These are phyloP conservation scores for Fraxinus velutina DNA, from an alignment of 305 asterid genomes.

Conservation along the genomic window DNA sequence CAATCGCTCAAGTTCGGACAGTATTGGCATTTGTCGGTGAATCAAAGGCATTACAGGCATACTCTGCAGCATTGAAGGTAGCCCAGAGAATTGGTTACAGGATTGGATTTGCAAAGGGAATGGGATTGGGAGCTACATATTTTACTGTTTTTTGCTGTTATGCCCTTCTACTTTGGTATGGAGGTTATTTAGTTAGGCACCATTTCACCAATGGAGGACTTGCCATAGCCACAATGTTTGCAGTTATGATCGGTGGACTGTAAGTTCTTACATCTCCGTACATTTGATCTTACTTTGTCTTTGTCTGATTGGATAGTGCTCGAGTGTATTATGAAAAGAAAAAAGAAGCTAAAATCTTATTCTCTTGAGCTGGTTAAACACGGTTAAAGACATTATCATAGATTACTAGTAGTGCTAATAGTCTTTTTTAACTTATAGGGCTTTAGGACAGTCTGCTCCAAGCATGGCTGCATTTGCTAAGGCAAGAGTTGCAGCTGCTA, in stretches of 20 bases:
- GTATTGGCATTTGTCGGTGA: slow-evolving; percentile 71
- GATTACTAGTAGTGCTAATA: not conserved
- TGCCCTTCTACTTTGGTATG: slow-evolving; percentile 57
- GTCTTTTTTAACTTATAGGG: slow-evolving; percentile 28
- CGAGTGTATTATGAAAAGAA: not conserved
- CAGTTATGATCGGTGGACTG: slow-evolving; percentile 62
- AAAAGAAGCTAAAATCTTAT: not conserved
- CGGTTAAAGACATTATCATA: not conserved
- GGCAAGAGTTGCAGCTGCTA: slow-evolving; percentile 53
- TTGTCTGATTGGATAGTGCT: not conserved
- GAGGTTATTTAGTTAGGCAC: slow-evolving; percentile 53
- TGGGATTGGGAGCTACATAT: slow-evolving; percentile 51
- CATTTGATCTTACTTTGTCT: not conserved
- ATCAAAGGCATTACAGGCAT: slow-evolving; percentile 47
- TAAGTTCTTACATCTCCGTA: slow-evolving; percentile 25
- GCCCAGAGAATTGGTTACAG: slow-evolving; percentile 49
- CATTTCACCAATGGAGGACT: slow-evolving; percentile 54
- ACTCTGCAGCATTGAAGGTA: slow-evolving; percentile 41
- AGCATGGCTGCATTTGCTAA: slow-evolving; percentile 55
- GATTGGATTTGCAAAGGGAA: slow-evolving; percentile 47
- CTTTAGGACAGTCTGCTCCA: slow-evolving; percentile 55
- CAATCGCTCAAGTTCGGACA: slow-evolving; percentile 85
- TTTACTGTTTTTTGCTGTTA: slow-evolving; percentile 50
- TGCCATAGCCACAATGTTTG: slow-evolving; percentile 56
- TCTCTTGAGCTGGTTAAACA: not conserved